phyloP scores from a whole-genome alignment of 306 rosid species.

The Fragaria nilgerrensis region DNA sequence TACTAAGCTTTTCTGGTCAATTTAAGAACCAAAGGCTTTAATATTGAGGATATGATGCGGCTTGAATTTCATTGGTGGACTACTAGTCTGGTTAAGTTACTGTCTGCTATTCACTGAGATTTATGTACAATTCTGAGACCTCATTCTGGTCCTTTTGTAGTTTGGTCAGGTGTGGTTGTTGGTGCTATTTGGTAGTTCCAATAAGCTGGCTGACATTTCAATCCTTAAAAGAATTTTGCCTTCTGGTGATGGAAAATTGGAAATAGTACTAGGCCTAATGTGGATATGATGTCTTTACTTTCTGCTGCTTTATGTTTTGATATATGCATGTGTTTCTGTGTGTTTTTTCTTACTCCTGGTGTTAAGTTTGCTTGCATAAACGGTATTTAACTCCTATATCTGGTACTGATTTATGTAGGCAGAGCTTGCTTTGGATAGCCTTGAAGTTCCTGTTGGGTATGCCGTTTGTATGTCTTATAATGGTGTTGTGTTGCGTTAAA shows the following conservation, averaged over 20 bases:
- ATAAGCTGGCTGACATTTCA: background rate
- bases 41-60: background rate
- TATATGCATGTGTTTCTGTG: background rate
- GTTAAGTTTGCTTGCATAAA: background rate
- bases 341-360: background rate
- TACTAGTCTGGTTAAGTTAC: background rate
- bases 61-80: background rate
- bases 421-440: constrained; percentile 56
- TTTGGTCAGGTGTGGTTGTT: background rate
- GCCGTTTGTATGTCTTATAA: constrained; percentile 9
- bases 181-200: background rate
- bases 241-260: background rate
- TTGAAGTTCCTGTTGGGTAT: constrained; percentile 94
- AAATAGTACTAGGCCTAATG: background rate
- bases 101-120: background rate
- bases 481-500: background rate
- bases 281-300: background rate
- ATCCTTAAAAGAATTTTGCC: background rate
- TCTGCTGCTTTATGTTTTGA: background rate
- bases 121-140: background rate
- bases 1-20: background rate
- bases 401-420: constrained; percentile 47
- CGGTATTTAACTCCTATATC: constrained; percentile 1
- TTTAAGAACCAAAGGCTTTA: background rate
- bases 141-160: background rate